phyloP scores from a whole-genome alignment of 2,329 filamentous ascomycete species.

The Bipolaris oryzae region DNA sequence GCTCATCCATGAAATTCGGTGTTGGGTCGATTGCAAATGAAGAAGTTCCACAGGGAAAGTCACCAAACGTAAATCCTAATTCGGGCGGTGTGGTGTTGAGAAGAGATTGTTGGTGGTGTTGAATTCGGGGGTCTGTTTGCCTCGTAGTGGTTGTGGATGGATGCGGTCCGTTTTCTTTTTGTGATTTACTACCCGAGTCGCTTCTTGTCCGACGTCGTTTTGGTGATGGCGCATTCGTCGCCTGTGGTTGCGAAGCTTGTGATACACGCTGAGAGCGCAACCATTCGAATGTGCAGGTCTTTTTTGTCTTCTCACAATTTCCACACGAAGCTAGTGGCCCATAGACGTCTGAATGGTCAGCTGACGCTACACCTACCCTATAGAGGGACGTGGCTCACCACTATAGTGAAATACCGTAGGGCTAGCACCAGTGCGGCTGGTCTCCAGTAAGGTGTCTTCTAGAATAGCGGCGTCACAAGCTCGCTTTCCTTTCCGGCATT shows the following conservation, averaged over 20 bases:
- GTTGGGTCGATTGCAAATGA: slow-evolving; percentile 17
- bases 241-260: slow-evolving; percentile 34
- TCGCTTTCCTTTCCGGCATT: slow-evolving; percentile 54
- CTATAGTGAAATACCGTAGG: slow-evolving; percentile 45
- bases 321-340: slow-evolving; percentile 46
- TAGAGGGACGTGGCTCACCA: slow-evolving; percentile 30
- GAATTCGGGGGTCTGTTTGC: neutral
- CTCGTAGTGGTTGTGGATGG: neutral
- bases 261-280: slow-evolving; percentile 44
- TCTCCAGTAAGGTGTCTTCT: slow-evolving; percentile 42
- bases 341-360: slow-evolving; percentile 43
- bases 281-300: slow-evolving; percentile 55
- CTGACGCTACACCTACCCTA: neutral
- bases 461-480: slow-evolving; percentile 52
- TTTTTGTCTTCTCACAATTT: slow-evolving; percentile 54
- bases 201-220: slow-evolving; percentile 42
- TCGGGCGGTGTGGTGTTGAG: slow-evolving; percentile 18
- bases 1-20: slow-evolving; percentile 5
- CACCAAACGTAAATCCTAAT: slow-evolving; percentile 36
- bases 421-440: slow-evolving; percentile 25
- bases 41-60: slow-evolving; percentile 33
- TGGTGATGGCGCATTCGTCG: slow-evolving; percentile 26
- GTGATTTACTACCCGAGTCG: slow-evolving; percentile 6
- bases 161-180: slow-evolving; percentile 4
- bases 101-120: slow-evolving; percentile 7